Conservation (phyloP, 1,284 basidiomycete genomes). For the Papiliotrema laurentii region DNA sequence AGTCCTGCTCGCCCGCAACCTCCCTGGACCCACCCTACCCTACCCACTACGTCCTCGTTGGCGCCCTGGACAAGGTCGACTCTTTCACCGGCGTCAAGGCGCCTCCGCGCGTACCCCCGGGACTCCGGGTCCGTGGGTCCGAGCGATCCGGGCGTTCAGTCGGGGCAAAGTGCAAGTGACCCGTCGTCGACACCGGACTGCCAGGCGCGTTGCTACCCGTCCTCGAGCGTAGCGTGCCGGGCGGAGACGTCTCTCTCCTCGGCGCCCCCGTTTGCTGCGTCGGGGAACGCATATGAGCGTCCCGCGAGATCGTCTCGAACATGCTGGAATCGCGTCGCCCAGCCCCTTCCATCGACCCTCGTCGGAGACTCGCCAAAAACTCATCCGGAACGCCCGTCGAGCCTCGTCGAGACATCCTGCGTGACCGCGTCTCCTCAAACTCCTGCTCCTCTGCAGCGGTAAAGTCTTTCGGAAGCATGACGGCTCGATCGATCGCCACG, state of each 20-base stretch:
- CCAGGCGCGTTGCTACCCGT: neutral
- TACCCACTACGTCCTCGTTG: constrained; percentile 8
- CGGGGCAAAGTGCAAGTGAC: constrained; percentile 1
- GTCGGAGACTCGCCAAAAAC: constrained; percentile 3
- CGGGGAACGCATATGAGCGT: no score
- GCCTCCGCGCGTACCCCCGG: constrained; percentile 2
- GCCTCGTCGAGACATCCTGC: constrained; percentile 20
- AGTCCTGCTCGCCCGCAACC: no score
- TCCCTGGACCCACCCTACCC: neutral
- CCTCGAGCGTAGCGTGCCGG: neutral
- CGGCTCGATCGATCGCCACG: constrained; percentile 57
- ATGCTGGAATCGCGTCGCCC: no score
- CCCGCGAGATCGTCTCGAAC: no score
- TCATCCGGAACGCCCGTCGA: constrained; percentile 6
- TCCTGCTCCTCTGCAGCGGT: constrained; percentile 37
- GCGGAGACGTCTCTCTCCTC: neutral
- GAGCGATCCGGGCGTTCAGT: no score
- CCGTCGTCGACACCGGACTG: neutral
- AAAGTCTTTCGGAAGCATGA: constrained; percentile 47
- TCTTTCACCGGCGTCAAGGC: constrained; percentile 20
- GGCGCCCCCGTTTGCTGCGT: no score
- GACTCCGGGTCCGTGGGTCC: neutral
- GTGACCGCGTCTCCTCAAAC: constrained; percentile 36
- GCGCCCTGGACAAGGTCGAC: constrained; percentile 13
- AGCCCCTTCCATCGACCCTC: constrained; percentile 3